Evolutionary conservation across 345 rosid genomes (phyloP).

Genomic region (Lumnitzera littorea): DNA sequence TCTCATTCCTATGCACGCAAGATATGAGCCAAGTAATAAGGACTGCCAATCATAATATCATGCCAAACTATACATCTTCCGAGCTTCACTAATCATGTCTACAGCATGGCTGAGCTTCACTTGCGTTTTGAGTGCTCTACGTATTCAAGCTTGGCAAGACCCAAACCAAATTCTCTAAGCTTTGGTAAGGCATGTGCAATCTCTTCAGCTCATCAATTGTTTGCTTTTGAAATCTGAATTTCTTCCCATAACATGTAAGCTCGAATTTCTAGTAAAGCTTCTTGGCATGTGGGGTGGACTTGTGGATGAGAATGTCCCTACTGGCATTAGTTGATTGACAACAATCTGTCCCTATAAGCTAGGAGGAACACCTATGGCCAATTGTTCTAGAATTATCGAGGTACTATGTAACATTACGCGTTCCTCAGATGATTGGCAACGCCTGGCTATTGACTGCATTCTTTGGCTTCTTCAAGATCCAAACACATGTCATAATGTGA

Average conservation of each 20-base stretch:
- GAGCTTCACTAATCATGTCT: no score
- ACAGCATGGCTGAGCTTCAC: no score
- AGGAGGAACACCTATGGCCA: slow-evolving; percentile 86
- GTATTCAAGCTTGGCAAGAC: no score
- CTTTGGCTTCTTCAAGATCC: slow-evolving; percentile 97
- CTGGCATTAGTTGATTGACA: slow-evolving; percentile 90
- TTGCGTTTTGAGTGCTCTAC: no score
- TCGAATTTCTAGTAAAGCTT: slow-evolving; percentile 76
- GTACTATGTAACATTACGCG: slow-evolving; percentile 86
- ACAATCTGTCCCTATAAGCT: slow-evolving; percentile 94
- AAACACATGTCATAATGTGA: slow-evolving; percentile 71
- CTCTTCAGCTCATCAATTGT: slow-evolving; percentile 99
- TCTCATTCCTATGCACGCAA: no score
- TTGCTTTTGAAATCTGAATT: slow-evolving; percentile 98
- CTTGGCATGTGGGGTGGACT: slow-evolving; percentile 99
- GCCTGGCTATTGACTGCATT: slow-evolving; percentile 96
- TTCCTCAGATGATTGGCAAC: slow-evolving; percentile 99
- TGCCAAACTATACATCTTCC: no score
- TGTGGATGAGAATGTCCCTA: slow-evolving; percentile 93
- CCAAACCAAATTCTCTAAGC: no score
- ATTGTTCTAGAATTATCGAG: slow-evolving; percentile 78
- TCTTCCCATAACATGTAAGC: slow-evolving; percentile 80
- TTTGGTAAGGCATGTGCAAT: no score
- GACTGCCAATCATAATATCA: no score
- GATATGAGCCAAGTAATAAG: no score